phyloP scores from a whole-genome alignment of 805 yeast genomes.

The Priceomyces castillae region DNA sequence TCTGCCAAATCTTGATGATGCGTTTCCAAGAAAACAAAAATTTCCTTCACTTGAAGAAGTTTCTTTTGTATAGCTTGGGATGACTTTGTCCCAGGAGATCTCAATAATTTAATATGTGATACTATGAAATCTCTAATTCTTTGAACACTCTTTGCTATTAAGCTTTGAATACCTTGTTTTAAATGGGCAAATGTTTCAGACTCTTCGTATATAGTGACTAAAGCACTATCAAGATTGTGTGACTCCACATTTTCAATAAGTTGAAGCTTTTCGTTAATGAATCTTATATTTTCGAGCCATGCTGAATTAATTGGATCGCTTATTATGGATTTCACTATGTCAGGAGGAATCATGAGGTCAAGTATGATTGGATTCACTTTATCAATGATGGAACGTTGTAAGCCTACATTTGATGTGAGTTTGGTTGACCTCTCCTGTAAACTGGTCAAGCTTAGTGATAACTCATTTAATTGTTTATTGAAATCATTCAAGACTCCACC shows the following conservation, averaged over 20 bases:
- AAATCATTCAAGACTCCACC: slow-evolving; percentile 53
- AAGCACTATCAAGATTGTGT: not conserved
- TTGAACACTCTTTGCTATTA: slow-evolving; percentile 66
- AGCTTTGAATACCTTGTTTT: slow-evolving; percentile 41
- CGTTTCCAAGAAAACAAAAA: slow-evolving; percentile 52
- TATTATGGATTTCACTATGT: slow-evolving; percentile 55
- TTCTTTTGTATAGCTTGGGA: slow-evolving; percentile 74
- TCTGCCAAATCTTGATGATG: slow-evolving; percentile 62
- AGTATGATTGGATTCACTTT: slow-evolving; percentile 72
- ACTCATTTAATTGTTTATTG: slow-evolving; percentile 45
- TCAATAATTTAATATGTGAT: slow-evolving; percentile 59
- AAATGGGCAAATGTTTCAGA: slow-evolving; percentile 28
- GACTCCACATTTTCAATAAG: slow-evolving; percentile 37
- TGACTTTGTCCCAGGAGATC: slow-evolving; percentile 56
- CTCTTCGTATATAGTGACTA: slow-evolving; percentile 17
- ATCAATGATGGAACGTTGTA: slow-evolving; percentile 29
- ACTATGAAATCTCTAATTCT: slow-evolving; percentile 71
- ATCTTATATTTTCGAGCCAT: slow-evolving; percentile 69
- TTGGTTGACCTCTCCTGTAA: slow-evolving; percentile 35
- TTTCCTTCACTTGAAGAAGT: slow-evolving; percentile 60
- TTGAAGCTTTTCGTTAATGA: slow-evolving; percentile 55
- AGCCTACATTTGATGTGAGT: slow-evolving; percentile 25
- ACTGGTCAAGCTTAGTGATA: slow-evolving; percentile 30
- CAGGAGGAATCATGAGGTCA: slow-evolving; percentile 75
- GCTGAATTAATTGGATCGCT: slow-evolving; percentile 52